Evolutionary conservation across 176 grass and related monocot species (phyloP), one percentile per base, ranked within the genome.

Genomic region (Saccharum spontaneum): DNA sequence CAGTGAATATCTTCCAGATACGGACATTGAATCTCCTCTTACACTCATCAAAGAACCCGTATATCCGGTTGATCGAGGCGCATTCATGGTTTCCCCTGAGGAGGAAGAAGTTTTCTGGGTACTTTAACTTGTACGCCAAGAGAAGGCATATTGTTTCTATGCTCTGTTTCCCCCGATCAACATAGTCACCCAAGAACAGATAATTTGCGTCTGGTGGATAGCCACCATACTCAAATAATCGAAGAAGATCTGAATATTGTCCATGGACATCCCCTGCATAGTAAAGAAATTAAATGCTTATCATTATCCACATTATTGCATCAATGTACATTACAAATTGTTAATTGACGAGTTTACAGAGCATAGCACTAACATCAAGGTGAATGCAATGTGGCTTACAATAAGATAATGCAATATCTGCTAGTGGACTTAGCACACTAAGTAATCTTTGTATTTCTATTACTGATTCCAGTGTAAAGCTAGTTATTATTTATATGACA

Each of bases 81-180:
- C 92, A 92, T 41, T 94, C 92, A 87, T 94, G 92, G 84, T 94
- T 94, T 67, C 92, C 92, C 18, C 92, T 90, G 10, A 94, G 90
- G 11, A 94, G 92, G 72, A 94, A 94, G 59, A 94, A 89, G 59
- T 92, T 91, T 76, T 92, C 84, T 14, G 87, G 87, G 28, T 87
- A 94, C 89, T 89, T 91, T 30, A 92, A 82, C 90, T 94, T 94
- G 69, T 89, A 94, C 1, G 89, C 92, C 77, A 94, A 84, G 18
- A 94, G 89, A 62, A 94, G 89, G 67, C 92, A 94, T 72, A 94
- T 94, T 0, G 92, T 92, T 62, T 94, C 92, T 30, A 94, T 94
- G 18, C 88, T 89, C 78, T 94, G 92, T 71, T 92, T 94, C 3
- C 92, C 92, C n/a, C 92, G 62, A 36, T 94, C 92, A 23, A 94